Evolutionary conservation across 1,139 yeast species (phyloP).

Genomic region (Yamadazyma kanchanaburiensis): DNA sequence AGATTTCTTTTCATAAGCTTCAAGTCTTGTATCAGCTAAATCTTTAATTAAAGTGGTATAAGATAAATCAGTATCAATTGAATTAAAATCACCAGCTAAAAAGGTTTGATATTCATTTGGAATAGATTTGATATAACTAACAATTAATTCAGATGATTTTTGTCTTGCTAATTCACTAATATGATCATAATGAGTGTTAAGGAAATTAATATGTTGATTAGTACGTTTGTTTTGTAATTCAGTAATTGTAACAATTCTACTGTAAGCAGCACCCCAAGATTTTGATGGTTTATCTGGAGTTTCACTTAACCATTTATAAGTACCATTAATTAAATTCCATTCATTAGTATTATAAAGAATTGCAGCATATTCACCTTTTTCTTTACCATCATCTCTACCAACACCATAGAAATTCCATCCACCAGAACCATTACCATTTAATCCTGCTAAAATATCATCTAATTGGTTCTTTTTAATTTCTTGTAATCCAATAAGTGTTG

Average conservation of each 20-base stretch:
- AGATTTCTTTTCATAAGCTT: constrained; percentile 18
- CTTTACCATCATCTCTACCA: constrained; percentile 46
- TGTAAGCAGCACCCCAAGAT: constrained; percentile 42
- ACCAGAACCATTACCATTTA: constrained; percentile 12
- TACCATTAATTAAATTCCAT: constrained; percentile 29
- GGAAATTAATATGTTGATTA: constrained; percentile 24
- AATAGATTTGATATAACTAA: constrained; percentile 24
- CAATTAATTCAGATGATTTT: constrained; percentile 26
- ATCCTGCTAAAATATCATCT: constrained; percentile 20
- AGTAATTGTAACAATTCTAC: constrained; percentile 40
- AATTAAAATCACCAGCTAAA: constrained; percentile 21
- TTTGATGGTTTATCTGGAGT: constrained; percentile 42
- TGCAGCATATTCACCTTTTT: constrained; percentile 45
- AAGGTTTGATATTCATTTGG: constrained; percentile 32
- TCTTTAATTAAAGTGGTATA: constrained; percentile 24
- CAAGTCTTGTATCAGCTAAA: constrained; percentile 18
- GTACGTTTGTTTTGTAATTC: constrained; percentile 22
- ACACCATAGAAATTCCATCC: constrained; percentile 42
- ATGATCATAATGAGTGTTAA: constrained; percentile 46
- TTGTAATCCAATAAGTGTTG: constrained; percentile 31
- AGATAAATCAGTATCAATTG: constrained; percentile 11
- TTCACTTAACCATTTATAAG: constrained; percentile 43
- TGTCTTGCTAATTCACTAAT: constrained; percentile 35
- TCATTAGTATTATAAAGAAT: constrained; percentile 31
- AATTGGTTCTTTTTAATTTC: constrained; percentile 26